Evolutionary conservation across 345 rosid species (phyloP).

Genomic region (Erucastrum elatum): DNA sequence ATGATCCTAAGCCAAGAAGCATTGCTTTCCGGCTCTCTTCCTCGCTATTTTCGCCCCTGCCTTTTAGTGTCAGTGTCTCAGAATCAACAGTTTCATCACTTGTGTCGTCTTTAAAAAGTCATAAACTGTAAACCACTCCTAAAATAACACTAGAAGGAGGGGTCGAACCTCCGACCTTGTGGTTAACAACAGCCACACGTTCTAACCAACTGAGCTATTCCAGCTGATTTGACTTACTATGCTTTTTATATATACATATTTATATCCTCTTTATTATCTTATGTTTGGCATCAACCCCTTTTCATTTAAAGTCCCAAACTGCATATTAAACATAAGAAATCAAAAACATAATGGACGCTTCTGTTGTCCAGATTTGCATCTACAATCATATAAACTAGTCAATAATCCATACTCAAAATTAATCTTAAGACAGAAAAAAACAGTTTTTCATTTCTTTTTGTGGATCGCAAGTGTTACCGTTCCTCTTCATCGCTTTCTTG

Average conservation of each 20-base stretch:
- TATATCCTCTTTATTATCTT: too few relatives aligned
- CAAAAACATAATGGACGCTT: slow-evolving; percentile 3
- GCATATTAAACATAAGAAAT: neutral
- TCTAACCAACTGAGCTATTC: slow-evolving; percentile 91
- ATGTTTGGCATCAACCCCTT: too few relatives aligned
- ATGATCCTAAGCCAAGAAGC: too few relatives aligned
- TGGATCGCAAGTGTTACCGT: slow-evolving; percentile 24
- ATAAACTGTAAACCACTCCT: too few relatives aligned
- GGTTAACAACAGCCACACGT: slow-evolving; percentile 90
- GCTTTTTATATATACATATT: too few relatives aligned
- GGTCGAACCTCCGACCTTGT: slow-evolving; percentile 91
- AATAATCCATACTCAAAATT: neutral
- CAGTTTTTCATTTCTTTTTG: neutral
- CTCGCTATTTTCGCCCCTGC: too few relatives aligned
- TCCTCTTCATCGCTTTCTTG: slow-evolving; percentile 69
- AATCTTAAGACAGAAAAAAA: neutral
- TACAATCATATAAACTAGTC: neutral
- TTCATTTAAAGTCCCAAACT: neutral
- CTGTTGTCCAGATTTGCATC: slow-evolving; percentile 16
- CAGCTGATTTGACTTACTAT: slow-evolving; percentile 35
- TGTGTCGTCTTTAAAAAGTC: too few relatives aligned
- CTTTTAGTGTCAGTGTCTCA: too few relatives aligned
- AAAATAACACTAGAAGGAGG: slow-evolving; percentile 43
- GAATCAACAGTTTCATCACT: too few relatives aligned
- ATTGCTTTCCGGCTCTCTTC: too few relatives aligned